These are phyloP conservation scores for Hypoxylon sp. DNA, from an alignment of 2,329 filamentous ascomycete genomes.

Conservation along the genomic window DNA sequence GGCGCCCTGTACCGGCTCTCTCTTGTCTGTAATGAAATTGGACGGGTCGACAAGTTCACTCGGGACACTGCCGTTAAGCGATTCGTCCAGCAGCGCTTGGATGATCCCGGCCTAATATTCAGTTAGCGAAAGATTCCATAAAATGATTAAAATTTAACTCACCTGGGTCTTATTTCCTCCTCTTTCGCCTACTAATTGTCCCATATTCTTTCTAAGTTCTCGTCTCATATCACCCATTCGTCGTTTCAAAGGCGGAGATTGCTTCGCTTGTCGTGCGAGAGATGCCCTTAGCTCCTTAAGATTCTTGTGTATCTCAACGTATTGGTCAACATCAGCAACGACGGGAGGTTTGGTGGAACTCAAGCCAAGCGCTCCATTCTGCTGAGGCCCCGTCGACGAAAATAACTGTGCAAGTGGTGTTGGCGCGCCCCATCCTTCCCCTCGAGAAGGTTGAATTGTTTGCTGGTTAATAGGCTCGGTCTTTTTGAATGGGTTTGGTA, in stretches of 20 bases:
- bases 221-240: slow-evolving; percentile 78
- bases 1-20: slow-evolving; percentile 62
- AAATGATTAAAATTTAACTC: slow-evolving; percentile 45
- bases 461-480: not conserved
- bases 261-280: slow-evolving; percentile 66
- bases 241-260: slow-evolving; percentile 69
- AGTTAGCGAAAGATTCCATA: slow-evolving; percentile 17
- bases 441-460: slow-evolving; percentile 7
- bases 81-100: slow-evolving; percentile 63
- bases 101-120: slow-evolving; percentile 60
- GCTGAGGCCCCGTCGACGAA: slow-evolving; percentile 31
- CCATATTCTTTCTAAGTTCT: slow-evolving; percentile 76
- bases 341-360: slow-evolving; percentile 34
- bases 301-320: slow-evolving; percentile 71
- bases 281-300: slow-evolving; percentile 68
- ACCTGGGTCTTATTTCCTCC: slow-evolving; percentile 70
- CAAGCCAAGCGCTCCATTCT: slow-evolving; percentile 33
- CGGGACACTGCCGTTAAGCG: slow-evolving; percentile 63
- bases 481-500: slow-evolving; percentile 9
- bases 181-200: slow-evolving; percentile 76
- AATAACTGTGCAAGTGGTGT: slow-evolving; percentile 32
- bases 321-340: slow-evolving; percentile 54
- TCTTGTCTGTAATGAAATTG: slow-evolving; percentile 62
- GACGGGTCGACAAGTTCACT: slow-evolving; percentile 66
- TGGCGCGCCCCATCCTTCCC: slow-evolving; percentile 2